Conservation (phyloP, 768 basidiomycete species). For the Lentinula sp. region DNA sequence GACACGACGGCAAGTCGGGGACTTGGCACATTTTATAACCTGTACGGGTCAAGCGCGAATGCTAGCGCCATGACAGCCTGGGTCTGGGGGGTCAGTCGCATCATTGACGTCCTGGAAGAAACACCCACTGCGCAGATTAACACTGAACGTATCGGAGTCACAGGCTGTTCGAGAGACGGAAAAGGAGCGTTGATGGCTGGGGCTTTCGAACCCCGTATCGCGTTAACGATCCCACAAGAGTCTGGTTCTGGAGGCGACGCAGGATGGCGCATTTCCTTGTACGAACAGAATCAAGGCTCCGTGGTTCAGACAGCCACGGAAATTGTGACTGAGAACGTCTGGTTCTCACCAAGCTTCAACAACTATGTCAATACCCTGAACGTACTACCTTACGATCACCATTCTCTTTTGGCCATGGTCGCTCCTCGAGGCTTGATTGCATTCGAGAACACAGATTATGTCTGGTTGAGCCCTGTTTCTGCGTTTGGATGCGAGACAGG, state of each 20-base stretch:
- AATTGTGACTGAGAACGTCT: slow-evolving; percentile 57
- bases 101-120: slow-evolving; percentile 54
- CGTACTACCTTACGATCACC: slow-evolving; percentile 54
- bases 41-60: slow-evolving; percentile 41
- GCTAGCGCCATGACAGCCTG: slow-evolving; percentile 55
- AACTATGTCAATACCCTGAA: slow-evolving; percentile 38
- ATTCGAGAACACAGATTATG: slow-evolving; percentile 50
- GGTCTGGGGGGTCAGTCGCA: slow-evolving; percentile 56
- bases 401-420: slow-evolving; percentile 47
- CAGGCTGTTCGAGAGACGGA: slow-evolving; percentile 56
- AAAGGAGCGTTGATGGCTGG: slow-evolving; percentile 57
- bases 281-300: slow-evolving; percentile 34
- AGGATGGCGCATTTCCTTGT: slow-evolving; percentile 56
- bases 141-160: slow-evolving; percentile 42
- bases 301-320: slow-evolving; percentile 49
- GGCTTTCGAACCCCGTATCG: slow-evolving; percentile 53
- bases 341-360: slow-evolving; percentile 49
- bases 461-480: slow-evolving; percentile 49
- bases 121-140: slow-evolving; percentile 43
- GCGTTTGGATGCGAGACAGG: slow-evolving; percentile 47
- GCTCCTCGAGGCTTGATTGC: slow-evolving; percentile 49
- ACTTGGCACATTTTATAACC: slow-evolving; percentile 49
- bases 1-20: slow-evolving; percentile 39
- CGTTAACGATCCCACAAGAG: slow-evolving; percentile 57
- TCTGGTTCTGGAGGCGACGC: slow-evolving; percentile 55